Conservation (phyloP, 2,329 filamentous ascomycete genomes). For the Tympanopsis confertula region DNA sequence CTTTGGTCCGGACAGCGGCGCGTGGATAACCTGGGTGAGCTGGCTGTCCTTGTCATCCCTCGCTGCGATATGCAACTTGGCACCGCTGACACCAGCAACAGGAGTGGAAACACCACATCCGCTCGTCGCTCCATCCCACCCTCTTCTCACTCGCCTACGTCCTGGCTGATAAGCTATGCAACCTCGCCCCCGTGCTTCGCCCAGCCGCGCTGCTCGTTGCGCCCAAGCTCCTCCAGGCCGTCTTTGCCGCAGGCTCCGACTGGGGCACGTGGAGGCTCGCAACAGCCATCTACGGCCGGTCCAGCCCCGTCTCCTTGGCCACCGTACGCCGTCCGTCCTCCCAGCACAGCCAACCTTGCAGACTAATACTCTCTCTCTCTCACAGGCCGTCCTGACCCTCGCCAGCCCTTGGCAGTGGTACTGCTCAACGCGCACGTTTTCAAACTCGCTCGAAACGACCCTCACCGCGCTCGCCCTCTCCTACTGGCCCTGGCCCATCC, state of each 20-base stretch:
- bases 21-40: constrained; percentile 94
- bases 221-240: constrained; percentile 66
- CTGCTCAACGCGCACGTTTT: constrained; percentile 83
- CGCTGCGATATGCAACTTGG: constrained; percentile 5
- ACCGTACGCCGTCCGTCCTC: constrained; percentile 41
- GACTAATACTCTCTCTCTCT: constrained; percentile 6
- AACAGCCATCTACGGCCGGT: constrained; percentile 56
- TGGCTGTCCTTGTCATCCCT: constrained; percentile 6
- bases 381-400: constrained; percentile 57
- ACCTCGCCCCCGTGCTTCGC: constrained; percentile 37
- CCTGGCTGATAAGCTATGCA: constrained; percentile 42
- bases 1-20: constrained; percentile 65
- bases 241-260: constrained; percentile 68
- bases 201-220: constrained; percentile 59
- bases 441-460: constrained; percentile 85
- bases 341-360: constrained; percentile 2
- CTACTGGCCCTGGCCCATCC: constrained; percentile 77
- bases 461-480: constrained; percentile 70
- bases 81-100: constrained; percentile 21
- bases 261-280: constrained; percentile 82
- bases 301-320: constrained; percentile 52
- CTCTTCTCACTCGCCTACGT: constrained; percentile 72
- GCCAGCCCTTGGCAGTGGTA: constrained; percentile 94
- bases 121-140: constrained; percentile 82
- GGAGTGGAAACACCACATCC: constrained; percentile 86